phyloP scores from a whole-genome alignment of 1,284 basidiomycete genomes.

The Apiotrichum laibachii region DNA sequence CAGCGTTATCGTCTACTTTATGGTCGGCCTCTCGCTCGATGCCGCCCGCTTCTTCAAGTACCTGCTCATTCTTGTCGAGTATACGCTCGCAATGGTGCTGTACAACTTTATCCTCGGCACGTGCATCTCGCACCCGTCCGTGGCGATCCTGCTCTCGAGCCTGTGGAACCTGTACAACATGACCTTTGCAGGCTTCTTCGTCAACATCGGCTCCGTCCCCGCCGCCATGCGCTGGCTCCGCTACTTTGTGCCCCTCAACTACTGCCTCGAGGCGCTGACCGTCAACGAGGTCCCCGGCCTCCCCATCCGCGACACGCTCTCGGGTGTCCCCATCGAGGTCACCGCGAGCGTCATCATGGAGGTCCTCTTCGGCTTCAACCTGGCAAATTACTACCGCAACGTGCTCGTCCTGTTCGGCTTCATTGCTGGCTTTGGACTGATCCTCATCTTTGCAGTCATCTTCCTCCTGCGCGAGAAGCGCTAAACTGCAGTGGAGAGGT shows the following conservation, averaged over 20 bases:
- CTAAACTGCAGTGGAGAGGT: constrained; percentile 26
- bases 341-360: constrained; percentile 77
- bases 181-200: constrained; percentile 70
- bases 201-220: constrained; percentile 71
- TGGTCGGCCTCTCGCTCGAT: constrained; percentile 70
- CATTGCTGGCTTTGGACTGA: constrained; percentile 68
- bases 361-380: constrained; percentile 72
- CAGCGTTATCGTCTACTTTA: constrained; percentile 90
- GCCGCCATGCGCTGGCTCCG: constrained; percentile 82
- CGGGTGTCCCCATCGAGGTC: constrained; percentile 75
- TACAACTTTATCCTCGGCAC: constrained; percentile 88
- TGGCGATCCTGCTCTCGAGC: constrained; percentile 78
- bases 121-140: constrained; percentile 74
- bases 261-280: constrained; percentile 72
- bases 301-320: constrained; percentile 70
- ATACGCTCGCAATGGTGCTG: constrained; percentile 74
- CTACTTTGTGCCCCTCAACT: constrained; percentile 57
- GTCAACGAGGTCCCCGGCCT: constrained; percentile 87
- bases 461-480: constrained; percentile 69
- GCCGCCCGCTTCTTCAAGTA: constrained; percentile 77
- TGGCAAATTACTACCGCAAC: constrained; percentile 65
- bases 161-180: constrained; percentile 66
- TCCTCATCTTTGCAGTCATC: constrained; percentile 70
- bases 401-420: constrained; percentile 80
- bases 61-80: constrained; percentile 67